Evolutionary conservation across 2,329 filamentous ascomycete genomes (phyloP).

Genomic region (Aspergillus ochraceus): DNA sequence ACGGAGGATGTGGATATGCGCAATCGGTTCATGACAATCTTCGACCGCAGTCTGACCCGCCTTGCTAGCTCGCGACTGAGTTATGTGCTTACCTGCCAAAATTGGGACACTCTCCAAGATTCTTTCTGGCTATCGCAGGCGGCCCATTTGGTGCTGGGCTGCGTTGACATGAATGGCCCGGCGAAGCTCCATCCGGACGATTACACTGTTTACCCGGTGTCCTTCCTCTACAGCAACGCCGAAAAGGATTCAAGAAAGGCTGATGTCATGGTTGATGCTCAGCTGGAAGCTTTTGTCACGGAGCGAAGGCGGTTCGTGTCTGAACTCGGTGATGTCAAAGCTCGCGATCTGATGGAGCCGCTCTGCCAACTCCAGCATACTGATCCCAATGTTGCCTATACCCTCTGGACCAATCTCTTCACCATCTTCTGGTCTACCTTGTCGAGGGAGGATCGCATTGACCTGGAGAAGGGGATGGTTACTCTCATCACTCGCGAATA

Average conservation of each 20-base stretch:
- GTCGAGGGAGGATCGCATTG: constrained; percentile 80
- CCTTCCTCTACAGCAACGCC: constrained; percentile 71
- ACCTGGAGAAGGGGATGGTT: constrained; percentile 90
- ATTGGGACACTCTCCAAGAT: constrained; percentile 93
- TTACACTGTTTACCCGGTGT: constrained; percentile 74
- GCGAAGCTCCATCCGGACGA: constrained; percentile 81
- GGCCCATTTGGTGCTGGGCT: constrained; percentile 86
- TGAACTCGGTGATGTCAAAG: constrained; percentile 81
- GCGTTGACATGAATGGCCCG: constrained; percentile 78
- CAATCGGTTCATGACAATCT: constrained; percentile 93
- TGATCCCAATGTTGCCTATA: constrained; percentile 76
- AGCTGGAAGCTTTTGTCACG: constrained; percentile 75
- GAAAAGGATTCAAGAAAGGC: constrained; percentile 65
- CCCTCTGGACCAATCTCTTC: constrained; percentile 89
- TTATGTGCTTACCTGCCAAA: constrained; percentile 87
- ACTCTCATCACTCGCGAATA: constrained; percentile 90
- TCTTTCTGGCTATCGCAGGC: constrained; percentile 98
- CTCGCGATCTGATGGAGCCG: constrained; percentile 85
- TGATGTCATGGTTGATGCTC: constrained; percentile 75
- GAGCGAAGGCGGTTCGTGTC: constrained; percentile 79
- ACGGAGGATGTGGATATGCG: constrained; percentile 96
- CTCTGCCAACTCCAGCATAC: constrained; percentile 89
- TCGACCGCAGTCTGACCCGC: constrained; percentile 91
- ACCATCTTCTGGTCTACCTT: constrained; percentile 91
- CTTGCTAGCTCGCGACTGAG: constrained; percentile 84